Evolutionary conservation across 139 green algal species (phyloP).

Genomic region (Volvox reticuliferus): DNA sequence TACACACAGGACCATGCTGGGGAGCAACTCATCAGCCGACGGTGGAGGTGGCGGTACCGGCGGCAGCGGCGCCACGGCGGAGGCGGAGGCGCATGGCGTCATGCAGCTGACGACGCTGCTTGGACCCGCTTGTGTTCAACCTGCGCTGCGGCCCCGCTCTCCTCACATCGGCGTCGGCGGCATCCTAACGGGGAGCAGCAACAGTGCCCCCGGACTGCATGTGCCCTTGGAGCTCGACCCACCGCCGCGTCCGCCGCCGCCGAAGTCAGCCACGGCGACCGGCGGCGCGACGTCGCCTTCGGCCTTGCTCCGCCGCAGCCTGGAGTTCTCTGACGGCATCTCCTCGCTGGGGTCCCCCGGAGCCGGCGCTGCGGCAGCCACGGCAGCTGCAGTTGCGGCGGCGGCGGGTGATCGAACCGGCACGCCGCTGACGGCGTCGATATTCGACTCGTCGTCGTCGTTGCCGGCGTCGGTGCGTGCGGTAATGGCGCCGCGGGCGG

Average conservation of each 20-base stretch:
- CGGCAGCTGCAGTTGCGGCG: neutral
- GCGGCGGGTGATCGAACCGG: neutral
- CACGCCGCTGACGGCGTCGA: neutral
- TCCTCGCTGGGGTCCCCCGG: neutral
- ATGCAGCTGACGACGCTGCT: slow-evolving; percentile 7
- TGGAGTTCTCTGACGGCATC: neutral
- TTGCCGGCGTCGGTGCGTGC: neutral
- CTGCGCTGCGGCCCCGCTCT: neutral
- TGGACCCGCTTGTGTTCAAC: slow-evolving; percentile 11
- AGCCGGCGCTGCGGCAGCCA: neutral
- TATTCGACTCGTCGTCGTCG: no score
- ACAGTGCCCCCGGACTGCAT: neutral
- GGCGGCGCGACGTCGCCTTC: neutral
- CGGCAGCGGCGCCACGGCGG: neutral
- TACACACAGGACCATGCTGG: no score
- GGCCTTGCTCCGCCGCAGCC: neutral
- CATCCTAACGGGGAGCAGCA: slow-evolving; percentile 13
- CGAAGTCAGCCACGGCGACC: neutral
- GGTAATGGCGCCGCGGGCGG: neutral
- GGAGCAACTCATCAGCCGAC: no score
- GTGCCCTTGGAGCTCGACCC: slow-evolving; percentile 35
- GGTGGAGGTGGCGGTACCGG: no score
- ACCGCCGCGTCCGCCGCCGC: neutral
- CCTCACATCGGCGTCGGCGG: slow-evolving; percentile 40
- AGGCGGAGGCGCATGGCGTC: slow-evolving; percentile 22